phyloP scores from a whole-genome alignment of 768 basidiomycete genomes.

The Agrocybe chaxingu region DNA sequence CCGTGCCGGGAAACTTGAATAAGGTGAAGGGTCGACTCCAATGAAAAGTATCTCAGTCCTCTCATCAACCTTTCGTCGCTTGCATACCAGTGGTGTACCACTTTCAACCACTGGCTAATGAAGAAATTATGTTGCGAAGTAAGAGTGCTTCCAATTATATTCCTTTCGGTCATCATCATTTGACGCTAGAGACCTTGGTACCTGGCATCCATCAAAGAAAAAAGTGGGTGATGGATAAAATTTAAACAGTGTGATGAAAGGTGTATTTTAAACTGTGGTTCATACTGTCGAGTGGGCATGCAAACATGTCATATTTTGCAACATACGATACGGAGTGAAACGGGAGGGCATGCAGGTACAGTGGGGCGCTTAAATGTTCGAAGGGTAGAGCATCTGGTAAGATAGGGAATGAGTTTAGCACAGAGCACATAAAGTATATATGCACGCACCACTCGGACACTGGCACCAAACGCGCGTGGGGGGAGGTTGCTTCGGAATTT shows the following conservation, averaged over 20 bases:
- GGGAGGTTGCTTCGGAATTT: conserved; percentile 97
- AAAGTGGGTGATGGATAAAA: no score
- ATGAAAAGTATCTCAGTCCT: no score
- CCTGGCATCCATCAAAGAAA: no score
- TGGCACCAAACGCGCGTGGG: conserved; percentile 90
- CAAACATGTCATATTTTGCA: conserved; percentile 45
- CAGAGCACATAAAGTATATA: background rate
- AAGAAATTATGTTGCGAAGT: no score
- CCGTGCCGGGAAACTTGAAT: no score
- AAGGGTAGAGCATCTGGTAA: conserved; percentile 87
- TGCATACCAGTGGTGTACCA: no score
- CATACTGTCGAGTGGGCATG: conserved; percentile 26
- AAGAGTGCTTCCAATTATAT: no score
- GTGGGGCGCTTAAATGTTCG: conserved; percentile 58
- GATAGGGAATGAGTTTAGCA: conserved; percentile 2
- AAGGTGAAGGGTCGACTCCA: no score
- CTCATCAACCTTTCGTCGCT: no score
- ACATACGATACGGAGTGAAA: conserved; percentile 35
- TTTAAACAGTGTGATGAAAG: no score
- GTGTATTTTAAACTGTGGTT: conserved; percentile 5
- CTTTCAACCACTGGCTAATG: no score
- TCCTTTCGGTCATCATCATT: no score
- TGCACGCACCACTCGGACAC: conserved; percentile 79
- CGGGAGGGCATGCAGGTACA: conserved; percentile 31
- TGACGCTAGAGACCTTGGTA: background rate